phyloP scores from a whole-genome alignment of 805 yeast species.

The Candida saitoana region DNA sequence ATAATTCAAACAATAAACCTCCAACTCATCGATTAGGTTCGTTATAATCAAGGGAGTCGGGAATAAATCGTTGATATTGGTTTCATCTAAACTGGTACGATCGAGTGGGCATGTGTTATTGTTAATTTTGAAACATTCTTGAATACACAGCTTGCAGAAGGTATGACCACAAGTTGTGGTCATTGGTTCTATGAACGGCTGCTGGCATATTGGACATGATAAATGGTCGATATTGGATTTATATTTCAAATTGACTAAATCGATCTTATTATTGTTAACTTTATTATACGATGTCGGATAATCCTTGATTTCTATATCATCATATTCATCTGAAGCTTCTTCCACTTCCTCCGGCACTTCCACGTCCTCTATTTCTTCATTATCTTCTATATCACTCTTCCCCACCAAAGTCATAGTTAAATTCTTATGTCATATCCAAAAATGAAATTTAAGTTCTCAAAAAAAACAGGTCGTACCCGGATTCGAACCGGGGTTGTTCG shows the following conservation, averaged over 20 bases:
- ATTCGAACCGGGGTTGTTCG: slow-evolving; percentile 81
- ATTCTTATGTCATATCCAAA: neutral
- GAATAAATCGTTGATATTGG: slow-evolving; percentile 29
- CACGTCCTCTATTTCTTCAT: neutral
- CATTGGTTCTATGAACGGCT: slow-evolving; percentile 57
- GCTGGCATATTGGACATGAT: slow-evolving; percentile 63
- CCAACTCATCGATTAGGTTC: slow-evolving; percentile 59
- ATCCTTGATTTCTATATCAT: slow-evolving; percentile 1
- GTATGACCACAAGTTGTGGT: slow-evolving; percentile 68
- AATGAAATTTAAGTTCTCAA: neutral
- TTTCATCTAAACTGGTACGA: slow-evolving; percentile 43
- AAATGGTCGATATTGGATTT: slow-evolving; percentile 29
- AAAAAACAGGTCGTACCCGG: slow-evolving; percentile 67
- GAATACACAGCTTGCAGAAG: slow-evolving; percentile 55
- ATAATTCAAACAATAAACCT: slow-evolving; percentile 50
- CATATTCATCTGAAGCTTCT: slow-evolving; percentile 1
- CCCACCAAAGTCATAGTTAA: neutral
- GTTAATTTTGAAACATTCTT: slow-evolving; percentile 36
- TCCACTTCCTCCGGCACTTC: neutral
- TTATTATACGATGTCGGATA: slow-evolving; percentile 7
- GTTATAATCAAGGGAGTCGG: slow-evolving; percentile 54
- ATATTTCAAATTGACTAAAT: slow-evolving; percentile 25
- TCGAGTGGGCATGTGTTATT: slow-evolving; percentile 52
- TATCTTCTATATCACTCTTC: neutral
- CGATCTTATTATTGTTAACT: slow-evolving; percentile 17